Conservation (phyloP, 140 eudicot genomes). For the Senecio squalidus region DNA sequence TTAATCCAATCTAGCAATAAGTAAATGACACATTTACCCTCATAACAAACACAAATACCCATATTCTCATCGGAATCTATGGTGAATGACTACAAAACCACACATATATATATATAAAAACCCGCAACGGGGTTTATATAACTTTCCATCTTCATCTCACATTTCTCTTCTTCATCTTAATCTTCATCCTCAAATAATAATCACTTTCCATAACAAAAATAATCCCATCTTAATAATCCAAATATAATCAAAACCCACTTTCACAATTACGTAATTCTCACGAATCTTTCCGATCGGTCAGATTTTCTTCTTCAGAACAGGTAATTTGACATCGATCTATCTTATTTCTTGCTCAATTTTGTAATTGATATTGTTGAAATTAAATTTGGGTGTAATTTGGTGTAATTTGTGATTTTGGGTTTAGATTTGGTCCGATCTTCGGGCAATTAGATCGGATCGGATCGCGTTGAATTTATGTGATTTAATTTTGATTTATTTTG, state of each 20-base stretch:
- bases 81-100: conserved; percentile 32
- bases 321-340: no score
- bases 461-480: conserved; percentile 26
- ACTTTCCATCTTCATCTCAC: no score
- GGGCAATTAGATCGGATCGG: conserved; percentile 23
- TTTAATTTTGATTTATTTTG: conserved; percentile 9
- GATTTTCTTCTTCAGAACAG: no score
- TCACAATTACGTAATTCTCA: conserved; percentile 22
- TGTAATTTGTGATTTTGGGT: no score
- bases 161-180: no score
- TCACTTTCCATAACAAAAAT: background rate
- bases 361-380: conserved; percentile 4
- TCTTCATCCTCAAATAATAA: no score
- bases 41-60: conserved; percentile 14
- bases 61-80: conserved; percentile 24
- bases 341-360: background rate
- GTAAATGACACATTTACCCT: conserved; percentile 29
- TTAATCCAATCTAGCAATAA: no score
- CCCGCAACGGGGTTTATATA: conserved; percentile 18
- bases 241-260: conserved; percentile 13
- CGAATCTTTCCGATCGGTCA: conserved; percentile 15
- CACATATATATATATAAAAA: conserved; percentile 17
- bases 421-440: conserved; percentile 34
- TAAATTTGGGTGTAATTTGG: conserved; percentile 2
- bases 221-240: background rate